Evolutionary conservation across 1,284 basidiomycete genomes (phyloP), one percentile per base, ranked within the genome.

Genomic region (Ganoderma boninense): DNA sequence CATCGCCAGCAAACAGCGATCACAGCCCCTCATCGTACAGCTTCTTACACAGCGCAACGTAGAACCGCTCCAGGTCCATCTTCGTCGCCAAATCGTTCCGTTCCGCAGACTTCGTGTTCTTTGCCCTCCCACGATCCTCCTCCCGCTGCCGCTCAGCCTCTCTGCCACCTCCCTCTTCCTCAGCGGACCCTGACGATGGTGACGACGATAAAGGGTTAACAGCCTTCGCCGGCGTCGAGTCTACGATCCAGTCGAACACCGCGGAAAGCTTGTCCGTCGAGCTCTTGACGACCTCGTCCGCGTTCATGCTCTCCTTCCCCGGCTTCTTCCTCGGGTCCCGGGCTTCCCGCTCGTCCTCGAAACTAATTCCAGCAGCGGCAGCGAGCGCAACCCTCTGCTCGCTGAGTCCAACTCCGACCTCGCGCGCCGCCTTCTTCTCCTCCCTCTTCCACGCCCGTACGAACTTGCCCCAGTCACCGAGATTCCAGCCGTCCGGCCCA

Each of bases 1-100:
- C 18, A 62, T 23, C 18, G n/a, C 32, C 4, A 44, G 49, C 13
- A 26, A 13, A 43, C 29, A 57, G 8, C 26, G 18, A 38, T 72
- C 84, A 95, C 75, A 95, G 77, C 23, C 94, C 94, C 78, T 95
- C 92, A 70, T 95, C 91, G 74, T 94, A 94, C 81, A 95, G 79
- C 81, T 92, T 94, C 78, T 90, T 87, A 70, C 91, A 87, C 38
- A 95, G 78, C 10, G 93, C 91, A 52, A 95, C 84, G 77, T 94
- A 95, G 78, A 95, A 93, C 73, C 88, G 82, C 79, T 95, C 93
- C 73, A 95, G 79, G 76, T 93, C 92, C 73, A 85, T 84, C 80
- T 89, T 89, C 66, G 83, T 86, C 69, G 82, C 85, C 20, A 90
- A 75, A 66, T 92, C 91, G 62, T 85, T 86, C 71, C 78, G 76